A percentile compares a stretch with the other conserved stretches of the same genome.
phyloP scores from a whole-genome alignment of 2,329 filamentous ascomycete genomes.

The Apiospora saccharicola region DNA sequence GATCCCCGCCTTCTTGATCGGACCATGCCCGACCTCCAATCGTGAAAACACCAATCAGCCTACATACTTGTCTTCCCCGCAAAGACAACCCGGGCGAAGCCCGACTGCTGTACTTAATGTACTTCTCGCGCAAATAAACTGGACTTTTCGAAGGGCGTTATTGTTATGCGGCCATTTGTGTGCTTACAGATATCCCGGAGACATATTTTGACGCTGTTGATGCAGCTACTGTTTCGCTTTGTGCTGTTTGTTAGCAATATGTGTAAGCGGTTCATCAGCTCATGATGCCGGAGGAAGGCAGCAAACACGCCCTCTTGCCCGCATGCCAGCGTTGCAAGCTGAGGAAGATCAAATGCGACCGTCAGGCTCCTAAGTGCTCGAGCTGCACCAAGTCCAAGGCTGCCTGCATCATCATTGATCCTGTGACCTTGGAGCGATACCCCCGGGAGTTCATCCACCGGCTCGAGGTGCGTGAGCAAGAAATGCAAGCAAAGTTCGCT shows the following conservation, averaged over 20 bases:
- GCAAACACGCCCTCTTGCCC: conserved; percentile 24
- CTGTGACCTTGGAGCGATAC: conserved; percentile 32
- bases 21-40: background rate
- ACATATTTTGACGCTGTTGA: background rate
- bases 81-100: background rate
- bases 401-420: conserved; percentile 40
- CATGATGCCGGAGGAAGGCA: conserved; percentile 14
- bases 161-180: background rate
- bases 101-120: background rate
- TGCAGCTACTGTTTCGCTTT: background rate
- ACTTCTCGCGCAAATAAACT: too few relatives aligned
- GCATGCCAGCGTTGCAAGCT: conserved; percentile 29
- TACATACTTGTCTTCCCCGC: background rate
- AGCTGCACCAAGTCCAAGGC: conserved; percentile 36
- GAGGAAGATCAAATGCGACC: conserved; percentile 39
- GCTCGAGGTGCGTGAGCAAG: background rate
- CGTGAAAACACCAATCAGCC: background rate
- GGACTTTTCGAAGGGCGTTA: background rate
- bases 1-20: background rate
- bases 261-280: background rate
- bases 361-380: conserved; percentile 39
- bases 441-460: conserved; percentile 31
- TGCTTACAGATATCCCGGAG: background rate
- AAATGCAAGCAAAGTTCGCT: background rate
- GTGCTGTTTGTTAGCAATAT: background rate